A percentile compares a stretch with the other conserved stretches of the same genome.
These are phyloP conservation scores for Pythium insidiosum DNA, from an alignment of 352 stramenopile species.

Conservation along the genomic window DNA sequence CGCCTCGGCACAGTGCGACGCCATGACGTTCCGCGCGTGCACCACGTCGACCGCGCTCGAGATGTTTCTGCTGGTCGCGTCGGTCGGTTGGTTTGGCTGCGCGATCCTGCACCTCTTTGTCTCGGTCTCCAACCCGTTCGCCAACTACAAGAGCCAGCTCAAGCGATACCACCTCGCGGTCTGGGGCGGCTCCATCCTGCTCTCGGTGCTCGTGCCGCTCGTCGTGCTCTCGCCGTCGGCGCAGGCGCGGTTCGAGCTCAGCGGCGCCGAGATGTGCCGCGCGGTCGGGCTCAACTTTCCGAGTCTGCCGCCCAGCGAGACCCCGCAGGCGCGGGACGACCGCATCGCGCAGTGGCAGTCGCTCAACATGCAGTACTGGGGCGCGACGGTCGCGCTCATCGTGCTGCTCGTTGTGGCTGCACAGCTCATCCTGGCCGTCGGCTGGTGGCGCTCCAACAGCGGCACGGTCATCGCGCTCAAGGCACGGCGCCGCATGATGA, in stretches of 20 bases:
- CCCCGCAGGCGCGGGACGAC: conserved; percentile 15
- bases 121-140: conserved; percentile 67
- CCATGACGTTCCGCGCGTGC: conserved; percentile 30
- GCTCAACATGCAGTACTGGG: conserved; percentile 56
- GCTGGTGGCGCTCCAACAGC: conserved; percentile 73
- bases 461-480: conserved; percentile 66
- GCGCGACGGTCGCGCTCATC: conserved; percentile 40
- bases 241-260: conserved; percentile 34
- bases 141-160: conserved; percentile 57
- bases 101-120: conserved; percentile 69
- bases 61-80: conserved; percentile 52
- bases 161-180: conserved; percentile 45
- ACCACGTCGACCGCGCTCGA: conserved; percentile 28
- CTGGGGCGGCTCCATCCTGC: conserved; percentile 35
- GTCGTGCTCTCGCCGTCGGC: conserved; percentile 27
- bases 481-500: conserved; percentile 60
- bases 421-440: conserved; percentile 48
- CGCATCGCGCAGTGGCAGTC: conserved; percentile 43
- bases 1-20: conserved; percentile 20
- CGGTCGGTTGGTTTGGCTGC: conserved; percentile 59
- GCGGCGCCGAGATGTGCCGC: conserved; percentile 37
- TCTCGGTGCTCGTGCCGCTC: conserved; percentile 30
- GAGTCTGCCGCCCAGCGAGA: conserved; percentile 21
- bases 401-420: conserved; percentile 51
- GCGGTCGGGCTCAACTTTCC: conserved; percentile 36